These are phyloP conservation scores for Astragalus membranaceus DNA, from an alignment of 306 rosid species.

Conservation along the genomic window DNA sequence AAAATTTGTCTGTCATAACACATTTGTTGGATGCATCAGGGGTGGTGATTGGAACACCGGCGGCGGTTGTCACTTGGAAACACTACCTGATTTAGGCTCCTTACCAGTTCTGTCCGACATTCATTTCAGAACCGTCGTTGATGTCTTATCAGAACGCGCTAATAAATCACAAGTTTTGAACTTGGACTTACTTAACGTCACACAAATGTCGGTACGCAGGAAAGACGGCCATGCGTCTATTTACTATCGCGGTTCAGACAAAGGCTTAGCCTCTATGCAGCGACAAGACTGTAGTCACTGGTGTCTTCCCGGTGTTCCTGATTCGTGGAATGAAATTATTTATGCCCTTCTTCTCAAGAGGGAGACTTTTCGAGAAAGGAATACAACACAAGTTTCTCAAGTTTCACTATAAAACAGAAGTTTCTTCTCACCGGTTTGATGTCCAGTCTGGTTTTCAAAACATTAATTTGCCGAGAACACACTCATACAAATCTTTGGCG, in stretches of 20 bases:
- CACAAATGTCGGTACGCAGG: slow-evolving; percentile 62
- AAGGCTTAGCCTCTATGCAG: slow-evolving; percentile 45
- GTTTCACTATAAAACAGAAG: slow-evolving; percentile 2
- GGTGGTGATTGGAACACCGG: slow-evolving; percentile 88
- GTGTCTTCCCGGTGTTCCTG: slow-evolving; percentile 97
- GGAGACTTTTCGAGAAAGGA: slow-evolving; percentile 10
- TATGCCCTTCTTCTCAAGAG: slow-evolving; percentile 60
- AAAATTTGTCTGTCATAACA: slow-evolving; percentile 13
- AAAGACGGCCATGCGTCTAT: slow-evolving; percentile 84
- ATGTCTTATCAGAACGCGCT: slow-evolving; percentile 39
- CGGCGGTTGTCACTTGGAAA: slow-evolving; percentile 80
- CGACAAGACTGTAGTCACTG: slow-evolving; percentile 95
- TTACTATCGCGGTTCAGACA: slow-evolving; percentile 46
- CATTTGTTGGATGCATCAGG: slow-evolving; percentile 35
- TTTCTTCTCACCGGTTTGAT: no score
- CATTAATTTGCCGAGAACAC: no score
- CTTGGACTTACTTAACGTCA: slow-evolving; percentile 56
- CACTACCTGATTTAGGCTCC: slow-evolving; percentile 57
- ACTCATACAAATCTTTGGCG: background rate
- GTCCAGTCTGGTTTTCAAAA: no score
- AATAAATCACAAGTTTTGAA: slow-evolving; percentile 34
- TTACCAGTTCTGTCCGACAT: slow-evolving; percentile 26
- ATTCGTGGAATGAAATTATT: slow-evolving; percentile 85
- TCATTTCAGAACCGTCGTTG: slow-evolving; percentile 34
- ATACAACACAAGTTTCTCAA: slow-evolving; percentile 25